phyloP scores from a whole-genome alignment of 169 alveolate genomes.

The Hepatocystis sp. region DNA sequence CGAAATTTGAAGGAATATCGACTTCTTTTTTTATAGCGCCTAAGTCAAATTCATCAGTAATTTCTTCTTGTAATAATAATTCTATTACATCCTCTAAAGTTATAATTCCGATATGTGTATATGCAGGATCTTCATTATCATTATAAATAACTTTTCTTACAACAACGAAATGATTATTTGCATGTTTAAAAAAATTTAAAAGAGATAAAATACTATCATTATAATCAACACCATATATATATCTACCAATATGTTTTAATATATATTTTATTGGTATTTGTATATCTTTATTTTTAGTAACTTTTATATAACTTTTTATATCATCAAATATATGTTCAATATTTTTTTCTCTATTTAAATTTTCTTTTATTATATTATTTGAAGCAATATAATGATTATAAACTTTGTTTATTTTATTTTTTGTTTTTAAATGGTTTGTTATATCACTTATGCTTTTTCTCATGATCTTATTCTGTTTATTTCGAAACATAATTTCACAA shows the following conservation, averaged over 20 bases:
- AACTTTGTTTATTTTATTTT: background rate
- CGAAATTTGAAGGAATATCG: conserved; percentile 45
- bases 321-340: conserved; percentile 39
- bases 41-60: conserved; percentile 66
- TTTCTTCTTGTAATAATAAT: conserved; percentile 61
- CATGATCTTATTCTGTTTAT: background rate
- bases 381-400: background rate
- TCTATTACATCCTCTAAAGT: conserved; percentile 79
- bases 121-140: conserved; percentile 80
- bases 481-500: no score
- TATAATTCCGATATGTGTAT: conserved; percentile 83
- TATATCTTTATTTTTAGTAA: conserved; percentile 31
- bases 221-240: conserved; percentile 61
- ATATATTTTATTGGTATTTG: conserved; percentile 66
- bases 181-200: conserved; percentile 48
- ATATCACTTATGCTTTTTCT: background rate
- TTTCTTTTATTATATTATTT: conserved; percentile 47
- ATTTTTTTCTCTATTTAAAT: conserved; percentile 62
- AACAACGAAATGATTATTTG: conserved; percentile 77
- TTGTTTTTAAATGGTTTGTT: background rate
- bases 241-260: conserved; percentile 62
- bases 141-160: conserved; percentile 79
- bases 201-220: conserved; percentile 59
- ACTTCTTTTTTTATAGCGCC: conserved; percentile 20
- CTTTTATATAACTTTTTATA: conserved; percentile 43